Evolutionary conservation across 1,284 basidiomycete genomes (phyloP).

Genomic region (Takashimella koratensis): DNA sequence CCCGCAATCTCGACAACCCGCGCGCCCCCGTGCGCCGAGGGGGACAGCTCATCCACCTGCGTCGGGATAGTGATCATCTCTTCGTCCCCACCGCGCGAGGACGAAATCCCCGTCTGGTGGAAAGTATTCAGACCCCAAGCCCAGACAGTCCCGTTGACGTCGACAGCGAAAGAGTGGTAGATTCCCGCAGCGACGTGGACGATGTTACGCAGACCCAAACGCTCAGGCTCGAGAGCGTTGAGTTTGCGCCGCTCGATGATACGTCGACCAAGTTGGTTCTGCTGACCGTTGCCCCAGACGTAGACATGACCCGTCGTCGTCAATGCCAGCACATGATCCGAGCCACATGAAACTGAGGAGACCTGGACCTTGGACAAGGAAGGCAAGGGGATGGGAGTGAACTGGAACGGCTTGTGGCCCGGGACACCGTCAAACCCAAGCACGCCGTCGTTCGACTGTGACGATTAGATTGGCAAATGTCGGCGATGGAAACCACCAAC

Average conservation of each 20-base stretch:
- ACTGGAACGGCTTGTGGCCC: conserved; percentile 48
- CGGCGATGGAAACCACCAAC: conserved; percentile 39
- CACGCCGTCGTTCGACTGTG: conserved; percentile 69
- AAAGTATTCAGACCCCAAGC: conserved; percentile 87
- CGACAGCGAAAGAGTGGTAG: conserved; percentile 85
- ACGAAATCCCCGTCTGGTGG: conserved; percentile 59
- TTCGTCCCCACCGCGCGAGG: conserved; percentile 36
- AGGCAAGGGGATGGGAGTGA: conserved; percentile 50
- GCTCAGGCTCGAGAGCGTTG: conserved; percentile 69
- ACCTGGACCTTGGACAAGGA: conserved; percentile 53
- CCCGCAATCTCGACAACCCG: conserved; percentile 57
- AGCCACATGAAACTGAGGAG: conserved; percentile 70
- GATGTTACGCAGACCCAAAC: conserved; percentile 71
- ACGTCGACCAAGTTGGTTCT: conserved; percentile 79
- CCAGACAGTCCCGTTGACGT: conserved; percentile 74
- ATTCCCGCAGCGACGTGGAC: conserved; percentile 72
- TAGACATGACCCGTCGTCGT: conserved; percentile 80
- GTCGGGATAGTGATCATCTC: conserved; percentile 66
- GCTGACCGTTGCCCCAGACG: conserved; percentile 74
- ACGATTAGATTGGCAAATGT: too few relatives aligned
- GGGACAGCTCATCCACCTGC: conserved; percentile 63
- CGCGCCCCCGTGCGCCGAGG: conserved; percentile 63
- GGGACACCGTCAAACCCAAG: conserved; percentile 73
- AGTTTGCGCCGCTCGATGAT: conserved; percentile 79
- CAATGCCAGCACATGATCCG: conserved; percentile 81